Conservation (phyloP, 345 rosid genomes). For the Geranium brycei region DNA sequence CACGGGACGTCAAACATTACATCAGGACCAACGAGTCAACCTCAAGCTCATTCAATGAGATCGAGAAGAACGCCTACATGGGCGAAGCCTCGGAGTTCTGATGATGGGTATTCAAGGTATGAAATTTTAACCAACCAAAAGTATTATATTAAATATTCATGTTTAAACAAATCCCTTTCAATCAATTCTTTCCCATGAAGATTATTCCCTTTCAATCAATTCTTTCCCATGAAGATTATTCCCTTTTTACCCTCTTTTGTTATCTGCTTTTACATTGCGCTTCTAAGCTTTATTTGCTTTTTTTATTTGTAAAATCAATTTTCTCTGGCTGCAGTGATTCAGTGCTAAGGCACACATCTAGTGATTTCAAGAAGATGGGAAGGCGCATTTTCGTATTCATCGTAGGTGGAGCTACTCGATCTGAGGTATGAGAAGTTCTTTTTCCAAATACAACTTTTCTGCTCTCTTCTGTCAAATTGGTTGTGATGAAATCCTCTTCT, state of each 20-base stretch:
- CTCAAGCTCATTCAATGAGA: slow-evolving; percentile 50
- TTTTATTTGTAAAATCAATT: not conserved
- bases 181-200: too few relatives aligned
- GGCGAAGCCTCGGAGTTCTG: slow-evolving; percentile 37
- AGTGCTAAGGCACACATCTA: slow-evolving; percentile 60
- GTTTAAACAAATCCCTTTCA: too few relatives aligned
- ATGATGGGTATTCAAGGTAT: slow-evolving; percentile 86
- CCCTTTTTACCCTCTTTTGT: too few relatives aligned
- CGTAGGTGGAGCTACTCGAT: slow-evolving; percentile 92
- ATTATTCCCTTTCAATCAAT: too few relatives aligned
- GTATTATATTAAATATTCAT: too few relatives aligned
- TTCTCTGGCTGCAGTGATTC: slow-evolving; percentile 50
- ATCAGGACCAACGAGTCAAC: slow-evolving; percentile 14
- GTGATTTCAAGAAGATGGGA: slow-evolving; percentile 89
- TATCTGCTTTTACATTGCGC: too few relatives aligned
- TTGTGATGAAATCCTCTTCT: slow-evolving; percentile 1
- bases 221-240: too few relatives aligned
- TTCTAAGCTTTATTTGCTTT: not conserved
- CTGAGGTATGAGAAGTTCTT: slow-evolving; percentile 54
- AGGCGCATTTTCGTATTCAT: slow-evolving; percentile 80
- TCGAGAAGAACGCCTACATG: slow-evolving; percentile 62
- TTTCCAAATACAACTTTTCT: not conserved
- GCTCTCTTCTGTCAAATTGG: not conserved
- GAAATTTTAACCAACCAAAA: not conserved
- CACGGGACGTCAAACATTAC: slow-evolving; percentile 28